phyloP scores from a whole-genome alignment of 2,329 filamentous ascomycete genomes.

The Penicillium fuscoglaucum region DNA sequence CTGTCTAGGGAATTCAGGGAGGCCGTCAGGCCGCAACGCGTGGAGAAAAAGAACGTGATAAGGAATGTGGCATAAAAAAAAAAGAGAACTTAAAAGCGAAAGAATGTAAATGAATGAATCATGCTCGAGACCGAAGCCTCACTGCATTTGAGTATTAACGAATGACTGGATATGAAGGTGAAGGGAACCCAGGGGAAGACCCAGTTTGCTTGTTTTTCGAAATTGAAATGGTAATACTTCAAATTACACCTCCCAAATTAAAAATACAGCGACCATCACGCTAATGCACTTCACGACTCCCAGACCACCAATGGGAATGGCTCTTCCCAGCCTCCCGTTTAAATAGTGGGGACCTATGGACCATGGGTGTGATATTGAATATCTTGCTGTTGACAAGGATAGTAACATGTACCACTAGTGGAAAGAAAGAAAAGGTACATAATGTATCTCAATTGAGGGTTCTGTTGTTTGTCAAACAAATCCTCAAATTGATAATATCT shows the following conservation, averaged over 20 bases:
- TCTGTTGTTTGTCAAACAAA: neutral
- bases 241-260: constrained; percentile 7
- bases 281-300: constrained; percentile 1
- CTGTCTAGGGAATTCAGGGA: constrained; percentile 22
- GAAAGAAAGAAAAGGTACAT: neutral
- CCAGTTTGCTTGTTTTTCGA: constrained; percentile 4
- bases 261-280: constrained; percentile 3
- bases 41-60: constrained; percentile 21
- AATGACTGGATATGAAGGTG: constrained; percentile 28
- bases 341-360: constrained; percentile 1
- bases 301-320: constrained; percentile 2
- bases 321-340: constrained; percentile 4
- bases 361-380: constrained; percentile 3
- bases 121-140: constrained; percentile 20
- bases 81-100: constrained; percentile 8
- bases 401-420: neutral
- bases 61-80: constrained; percentile 16
- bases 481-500: neutral
- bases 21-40: constrained; percentile 23
- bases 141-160: constrained; percentile 27
- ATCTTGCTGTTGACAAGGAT: neutral
- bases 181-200: constrained; percentile 6
- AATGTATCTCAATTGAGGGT: neutral
- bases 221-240: constrained; percentile 4
- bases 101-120: constrained; percentile 21